Conservation (phyloP, 495 filamentous ascomycete genomes). For the Daldinia decipiens region DNA sequence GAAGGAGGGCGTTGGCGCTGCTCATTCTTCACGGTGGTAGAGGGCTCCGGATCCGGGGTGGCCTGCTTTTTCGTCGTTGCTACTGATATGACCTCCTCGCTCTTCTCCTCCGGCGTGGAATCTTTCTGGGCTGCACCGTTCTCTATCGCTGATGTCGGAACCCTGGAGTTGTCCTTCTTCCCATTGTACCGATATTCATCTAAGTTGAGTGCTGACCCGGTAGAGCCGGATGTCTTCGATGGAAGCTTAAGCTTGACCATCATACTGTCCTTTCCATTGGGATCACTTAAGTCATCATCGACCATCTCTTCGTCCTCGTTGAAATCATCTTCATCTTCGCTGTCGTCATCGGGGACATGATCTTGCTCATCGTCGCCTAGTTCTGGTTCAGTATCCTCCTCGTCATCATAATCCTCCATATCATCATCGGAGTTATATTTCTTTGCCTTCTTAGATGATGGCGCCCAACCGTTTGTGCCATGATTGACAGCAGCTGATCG, state of each 20-base stretch:
- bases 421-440: constrained; percentile 74
- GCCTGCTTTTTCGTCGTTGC: constrained; percentile 57
- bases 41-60: constrained; percentile 37
- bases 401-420: constrained; percentile 72
- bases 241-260: constrained; percentile 70
- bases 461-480: constrained; percentile 62
- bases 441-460: constrained; percentile 68
- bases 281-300: constrained; percentile 65
- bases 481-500: constrained; percentile 57
- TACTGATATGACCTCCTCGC: constrained; percentile 75
- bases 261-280: constrained; percentile 58
- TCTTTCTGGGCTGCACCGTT: constrained; percentile 66
- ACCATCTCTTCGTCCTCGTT: constrained; percentile 66
- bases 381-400: constrained; percentile 64
- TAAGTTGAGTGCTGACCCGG: constrained; percentile 35
- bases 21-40: neutral
- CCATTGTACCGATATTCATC: constrained; percentile 42
- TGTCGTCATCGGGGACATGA: constrained; percentile 58
- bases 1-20: constrained; percentile 19
- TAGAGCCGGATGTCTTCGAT: constrained; percentile 24
- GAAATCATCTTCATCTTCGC: constrained; percentile 63
- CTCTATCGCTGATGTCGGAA: constrained; percentile 4
- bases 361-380: constrained; percentile 70
- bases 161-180: constrained; percentile 22
- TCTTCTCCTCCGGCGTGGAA: constrained; percentile 76